Percentiles rank a stretch among this genome's conserved stretches.
Conservation (phyloP, 2,329 filamentous ascomycete genomes). For the Venturia pyrina region DNA sequence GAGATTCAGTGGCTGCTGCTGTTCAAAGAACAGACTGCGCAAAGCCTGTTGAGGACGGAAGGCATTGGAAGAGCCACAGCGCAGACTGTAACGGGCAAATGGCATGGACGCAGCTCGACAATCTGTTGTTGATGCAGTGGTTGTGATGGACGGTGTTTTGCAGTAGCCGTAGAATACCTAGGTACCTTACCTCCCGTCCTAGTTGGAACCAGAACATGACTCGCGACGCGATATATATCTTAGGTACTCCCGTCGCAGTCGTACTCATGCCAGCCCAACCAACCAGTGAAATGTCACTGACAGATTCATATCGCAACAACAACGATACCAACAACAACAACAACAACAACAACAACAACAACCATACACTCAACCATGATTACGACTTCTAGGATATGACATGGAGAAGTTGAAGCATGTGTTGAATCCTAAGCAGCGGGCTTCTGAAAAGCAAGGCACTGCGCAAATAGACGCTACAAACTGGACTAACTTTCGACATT, state of each 20-base stretch:
- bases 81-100: constrained; percentile 3
- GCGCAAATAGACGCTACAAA: background rate
- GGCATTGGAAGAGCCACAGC: constrained; percentile 8
- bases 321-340: background rate
- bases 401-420: constrained; percentile 14
- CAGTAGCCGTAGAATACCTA: too few relatives aligned
- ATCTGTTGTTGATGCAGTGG: background rate
- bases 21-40: constrained; percentile 3
- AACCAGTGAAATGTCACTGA: too few relatives aligned
- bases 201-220: background rate
- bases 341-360: background rate
- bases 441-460: background rate
- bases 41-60: constrained; percentile 4
- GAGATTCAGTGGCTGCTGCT: background rate
- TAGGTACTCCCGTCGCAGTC: too few relatives aligned
- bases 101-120: background rate
- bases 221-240: background rate
- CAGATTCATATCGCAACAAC: too few relatives aligned
- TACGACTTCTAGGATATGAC: background rate
- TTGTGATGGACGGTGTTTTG: too few relatives aligned
- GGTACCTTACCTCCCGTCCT: too few relatives aligned
- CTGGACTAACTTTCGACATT: constrained; percentile 24
- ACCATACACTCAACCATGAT: background rate
- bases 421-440: background rate
- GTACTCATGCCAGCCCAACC: too few relatives aligned